Evolutionary conservation across 2,329 filamentous ascomycete genomes (phyloP), one percentile per base, ranked within the genome.

Genomic region (Hymenoscyphus albidus): DNA sequence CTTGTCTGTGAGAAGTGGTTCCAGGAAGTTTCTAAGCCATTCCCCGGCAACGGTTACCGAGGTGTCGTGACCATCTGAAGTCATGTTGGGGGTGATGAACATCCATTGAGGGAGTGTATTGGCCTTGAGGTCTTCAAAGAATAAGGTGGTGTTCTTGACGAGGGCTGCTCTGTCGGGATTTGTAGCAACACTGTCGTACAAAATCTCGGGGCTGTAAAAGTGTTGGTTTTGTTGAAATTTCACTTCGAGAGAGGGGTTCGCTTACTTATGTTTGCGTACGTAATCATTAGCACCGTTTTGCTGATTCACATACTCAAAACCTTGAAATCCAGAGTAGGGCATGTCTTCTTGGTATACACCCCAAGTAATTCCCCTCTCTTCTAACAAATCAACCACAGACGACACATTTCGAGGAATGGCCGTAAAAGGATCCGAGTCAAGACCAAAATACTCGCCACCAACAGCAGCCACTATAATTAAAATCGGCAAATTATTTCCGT

Each of bases 181-280:
- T 61, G 81, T 79, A 64, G 88, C 83, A 61, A 90, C 81, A 42
- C 83, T 85, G 74, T 92, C 83, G 77, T 85, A 91, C 62, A 89
- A 80, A 64, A 93, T 79, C 16, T 82, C 77, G 58, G 84, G 80
- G 76, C 71, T 74, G 48, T 2, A 5, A 5, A 13, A 1, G 13
- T 5, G 51, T 68, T 42, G 65, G 39, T 48, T 64, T 58, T 9
- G 38, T 40, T 35, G 57, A 48, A 2, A 27, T 27, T 27, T 27
- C 3, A 16, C 12, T 58, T 27, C 7, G 16, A 32, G 18, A 38
- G 32, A 38, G 14, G 13, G 14, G 44, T 5, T 51, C 18, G 73
- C 78, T 56, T 79, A 82, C 74, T 93, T 92, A 79, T 95, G 91
- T 79, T 95, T 94, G 73, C 92, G 87, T 7, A 94, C 90, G 74